Evolutionary conservation across 2,329 filamentous ascomycete genomes (phyloP), one percentile per base, ranked within the genome.

Genomic region (Diaporthe helianthi): DNA sequence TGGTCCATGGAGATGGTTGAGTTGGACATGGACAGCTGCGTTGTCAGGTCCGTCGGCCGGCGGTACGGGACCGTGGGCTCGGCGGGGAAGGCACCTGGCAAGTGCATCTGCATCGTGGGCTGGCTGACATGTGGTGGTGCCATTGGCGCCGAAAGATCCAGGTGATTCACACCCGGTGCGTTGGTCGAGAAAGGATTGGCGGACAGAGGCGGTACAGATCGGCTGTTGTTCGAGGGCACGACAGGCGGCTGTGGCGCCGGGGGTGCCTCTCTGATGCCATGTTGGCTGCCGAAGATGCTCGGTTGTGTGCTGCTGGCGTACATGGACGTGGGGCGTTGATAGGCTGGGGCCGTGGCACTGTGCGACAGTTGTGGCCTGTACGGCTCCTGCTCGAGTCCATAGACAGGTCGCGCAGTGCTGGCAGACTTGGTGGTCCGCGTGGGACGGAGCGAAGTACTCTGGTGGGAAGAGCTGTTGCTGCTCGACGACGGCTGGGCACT

Each of bases 61-160:
- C 70, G 67, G 26, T 71, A 71, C 6, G 70, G 69, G 65, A 54
- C 51, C 1, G 68, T 41, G 19, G 65, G 46, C 44, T 71, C 70
- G 36, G 31, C 24, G 1, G 70, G 70, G 33, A 71, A 71, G 19
- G 70, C 70, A 3, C 70, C 70, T 9, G 70, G 70, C 67, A 71
- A 46, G 1, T 53, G 41, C 49, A 67, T 58, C n/a, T 26, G 52
- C 65, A 67, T 33, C 2, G 65, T 24, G 4, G 41, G 29, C 44
- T 67, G 52, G 44, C 52, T 41, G n/a, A 55, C 9, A 7, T 36
- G 24, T 19, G 29, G 24, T 19, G 29, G 52, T 12, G 41, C 65
- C 38, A 58, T 38, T 10, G n/a, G 31, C 10, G 41, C 53, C 10
- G 52, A 33, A 19, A 58, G 53, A 2, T 44, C 41, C 22, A 67